Evolutionary conservation across 257 asterid genomes (phyloP), one percentile per base, ranked within the genome.

Genomic region (Eucommia ulmoides): DNA sequence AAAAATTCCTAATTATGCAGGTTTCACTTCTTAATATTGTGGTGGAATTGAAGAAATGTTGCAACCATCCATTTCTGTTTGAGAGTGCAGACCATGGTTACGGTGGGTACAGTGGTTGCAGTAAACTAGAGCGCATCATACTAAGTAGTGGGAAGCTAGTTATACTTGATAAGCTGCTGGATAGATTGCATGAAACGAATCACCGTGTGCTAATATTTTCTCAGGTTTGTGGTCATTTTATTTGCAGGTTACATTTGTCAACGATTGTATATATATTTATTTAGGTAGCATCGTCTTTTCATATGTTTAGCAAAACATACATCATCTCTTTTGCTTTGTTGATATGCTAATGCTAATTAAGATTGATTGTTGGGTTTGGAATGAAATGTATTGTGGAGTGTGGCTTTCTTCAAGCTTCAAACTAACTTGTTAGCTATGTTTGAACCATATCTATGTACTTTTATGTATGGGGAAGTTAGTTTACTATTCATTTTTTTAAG

Each of bases 81-180:
- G 95, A 91, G 74, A 91, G 99, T 70, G 99, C 99, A 10, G 99
- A 91, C 74, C 95, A 86, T 74, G 99, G 99, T 66, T 91, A 91
- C 72, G 99, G 99, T 45, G 99, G 99, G 67, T 93, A 91, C 58
- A 73, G 79, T 41, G 95, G 95, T 21, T 86, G 99, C 74, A 55
- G 80, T 33, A 91, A 86, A 69, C 60, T 91, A 64, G 99, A 91
- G 71, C 72, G 99, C 51, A 66, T 86, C 35, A 86, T 84, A 64
- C 74, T 91, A 49, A 91, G 99, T 71, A 91, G 99, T 33, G 97
- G 99, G 62, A 91, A 91, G 87, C 78, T 86, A 64, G 95, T 86
- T 52, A 71, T 91, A 63, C 88, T 91, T 29, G 97, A 91, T 70
- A 91, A 91, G 72, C 80, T 91, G 70, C 86, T 91, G 9, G 56